Evolutionary conservation across 1,284 basidiomycete genomes (phyloP).

Genomic region (Phylloboletellus chloephorus): DNA sequence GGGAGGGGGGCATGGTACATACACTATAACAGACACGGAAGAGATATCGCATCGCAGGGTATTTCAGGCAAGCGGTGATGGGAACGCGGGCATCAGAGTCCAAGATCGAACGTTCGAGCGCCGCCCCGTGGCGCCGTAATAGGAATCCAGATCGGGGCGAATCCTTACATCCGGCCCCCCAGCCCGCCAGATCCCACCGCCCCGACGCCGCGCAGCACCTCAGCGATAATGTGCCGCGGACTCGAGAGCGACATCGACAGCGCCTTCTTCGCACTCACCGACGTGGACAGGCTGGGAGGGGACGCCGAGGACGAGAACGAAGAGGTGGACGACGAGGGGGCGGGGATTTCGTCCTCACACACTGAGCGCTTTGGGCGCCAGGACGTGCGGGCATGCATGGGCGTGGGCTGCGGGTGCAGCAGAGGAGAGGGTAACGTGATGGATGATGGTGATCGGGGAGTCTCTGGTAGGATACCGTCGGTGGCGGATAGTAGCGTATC

Average conservation of each 20-base stretch:
- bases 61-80: too few species aligned
- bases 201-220: slow-evolving; percentile 28
- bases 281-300: slow-evolving; percentile 2
- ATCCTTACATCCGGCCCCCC: slow-evolving; percentile 4
- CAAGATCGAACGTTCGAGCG: too few species aligned
- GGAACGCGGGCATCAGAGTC: too few species aligned
- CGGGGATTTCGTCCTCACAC: slow-evolving; percentile 7
- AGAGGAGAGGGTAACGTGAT: background rate
- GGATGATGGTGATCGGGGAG: background rate
- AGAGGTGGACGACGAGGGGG: background rate
- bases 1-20: too few species aligned
- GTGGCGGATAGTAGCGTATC: background rate
- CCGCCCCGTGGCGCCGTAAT: too few species aligned
- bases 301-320: slow-evolving; percentile 11
- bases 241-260: slow-evolving; percentile 12
- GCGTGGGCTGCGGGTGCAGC: background rate
- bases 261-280: slow-evolving; percentile 10
- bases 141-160: background rate
- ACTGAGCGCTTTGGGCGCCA: slow-evolving; percentile 12
- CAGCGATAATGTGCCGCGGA: slow-evolving; percentile 22
- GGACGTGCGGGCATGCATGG: background rate
- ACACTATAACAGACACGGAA: too few species aligned
- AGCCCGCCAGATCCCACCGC: slow-evolving; percentile 16
- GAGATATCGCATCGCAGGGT: too few species aligned
- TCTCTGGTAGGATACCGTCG: background rate